phyloP scores from a whole-genome alignment of 139 green algal genomes.

The Marvania coccoides region DNA sequence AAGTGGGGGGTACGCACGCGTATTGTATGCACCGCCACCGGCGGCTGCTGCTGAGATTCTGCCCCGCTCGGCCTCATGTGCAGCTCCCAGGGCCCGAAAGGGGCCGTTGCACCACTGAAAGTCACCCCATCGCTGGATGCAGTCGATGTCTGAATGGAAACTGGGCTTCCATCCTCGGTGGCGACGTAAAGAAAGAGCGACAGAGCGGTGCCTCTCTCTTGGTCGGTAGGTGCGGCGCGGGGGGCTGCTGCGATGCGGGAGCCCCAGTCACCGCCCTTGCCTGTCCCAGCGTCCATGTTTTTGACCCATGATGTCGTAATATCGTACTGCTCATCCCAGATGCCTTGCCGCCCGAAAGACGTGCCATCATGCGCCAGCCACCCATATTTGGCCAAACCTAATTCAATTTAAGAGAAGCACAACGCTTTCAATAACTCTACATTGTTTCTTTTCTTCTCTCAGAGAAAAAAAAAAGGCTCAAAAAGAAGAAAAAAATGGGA shows the following conservation, averaged over 20 bases:
- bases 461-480: no score
- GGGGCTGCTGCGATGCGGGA: neutral
- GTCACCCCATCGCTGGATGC: neutral
- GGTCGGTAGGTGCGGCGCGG: neutral
- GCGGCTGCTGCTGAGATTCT: neutral
- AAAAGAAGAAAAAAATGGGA: no score
- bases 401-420: no score
- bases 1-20: constrained; percentile 21
- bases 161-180: constrained; percentile 19
- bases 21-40: neutral
- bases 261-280: neutral
- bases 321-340: constrained; percentile 53
- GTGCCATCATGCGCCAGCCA: constrained; percentile 80
- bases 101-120: neutral
- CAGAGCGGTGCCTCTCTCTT: neutral
- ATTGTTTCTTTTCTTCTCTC: no score
- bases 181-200: constrained; percentile 51
- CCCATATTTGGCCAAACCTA: constrained; percentile 55
- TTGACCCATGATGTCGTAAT: constrained; percentile 40
- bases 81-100: constrained; percentile 10
- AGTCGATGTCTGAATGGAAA: no score
- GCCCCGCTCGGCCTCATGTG: neutral
- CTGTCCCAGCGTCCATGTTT: neutral
- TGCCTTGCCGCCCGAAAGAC: constrained; percentile 63
- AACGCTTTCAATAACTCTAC: no score